Conservation (phyloP, 1,284 basidiomycete species). For the Baeospora myosura region DNA sequence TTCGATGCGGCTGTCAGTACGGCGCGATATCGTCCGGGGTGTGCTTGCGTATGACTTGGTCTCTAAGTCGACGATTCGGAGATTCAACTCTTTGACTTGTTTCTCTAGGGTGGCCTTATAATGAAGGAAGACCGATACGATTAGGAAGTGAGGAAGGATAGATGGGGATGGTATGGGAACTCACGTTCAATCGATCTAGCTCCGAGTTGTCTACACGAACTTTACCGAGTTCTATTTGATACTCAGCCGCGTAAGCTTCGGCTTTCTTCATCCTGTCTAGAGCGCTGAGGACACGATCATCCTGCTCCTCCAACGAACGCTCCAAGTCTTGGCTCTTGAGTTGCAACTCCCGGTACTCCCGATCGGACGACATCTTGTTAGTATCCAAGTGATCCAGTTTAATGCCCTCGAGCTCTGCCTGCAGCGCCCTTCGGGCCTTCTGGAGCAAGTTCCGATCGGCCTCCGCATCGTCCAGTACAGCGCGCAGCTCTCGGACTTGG, state of each 20-base stretch:
- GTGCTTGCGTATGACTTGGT: slow-evolving; percentile 64
- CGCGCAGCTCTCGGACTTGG: slow-evolving; percentile 76
- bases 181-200: slow-evolving; percentile 69
- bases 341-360: slow-evolving; percentile 66
- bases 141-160: slow-evolving; percentile 4
- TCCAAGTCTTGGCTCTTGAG: slow-evolving; percentile 77
- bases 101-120: slow-evolving; percentile 79
- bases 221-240: slow-evolving; percentile 67
- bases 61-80: slow-evolving; percentile 75
- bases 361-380: slow-evolving; percentile 63
- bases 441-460: slow-evolving; percentile 72
- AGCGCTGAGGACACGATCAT: slow-evolving; percentile 65
- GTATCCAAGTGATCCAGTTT: slow-evolving; percentile 70
- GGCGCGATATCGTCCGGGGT: slow-evolving; percentile 51
- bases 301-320: slow-evolving; percentile 71
- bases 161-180: slow-evolving; percentile 19
- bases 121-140: slow-evolving; percentile 5
- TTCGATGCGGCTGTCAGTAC: slow-evolving; percentile 62
- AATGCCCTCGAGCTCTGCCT: slow-evolving; percentile 74
- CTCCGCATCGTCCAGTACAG: slow-evolving; percentile 78
- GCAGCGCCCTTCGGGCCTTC: slow-evolving; percentile 75
- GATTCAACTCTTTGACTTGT: slow-evolving; percentile 74
- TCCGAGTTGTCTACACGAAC: slow-evolving; percentile 73
- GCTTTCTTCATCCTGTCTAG: slow-evolving; percentile 76
- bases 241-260: slow-evolving; percentile 68